These are phyloP conservation scores for Epithemia pelagica DNA, from an alignment of 108 stramenopile genomes.

Conservation along the genomic window DNA sequence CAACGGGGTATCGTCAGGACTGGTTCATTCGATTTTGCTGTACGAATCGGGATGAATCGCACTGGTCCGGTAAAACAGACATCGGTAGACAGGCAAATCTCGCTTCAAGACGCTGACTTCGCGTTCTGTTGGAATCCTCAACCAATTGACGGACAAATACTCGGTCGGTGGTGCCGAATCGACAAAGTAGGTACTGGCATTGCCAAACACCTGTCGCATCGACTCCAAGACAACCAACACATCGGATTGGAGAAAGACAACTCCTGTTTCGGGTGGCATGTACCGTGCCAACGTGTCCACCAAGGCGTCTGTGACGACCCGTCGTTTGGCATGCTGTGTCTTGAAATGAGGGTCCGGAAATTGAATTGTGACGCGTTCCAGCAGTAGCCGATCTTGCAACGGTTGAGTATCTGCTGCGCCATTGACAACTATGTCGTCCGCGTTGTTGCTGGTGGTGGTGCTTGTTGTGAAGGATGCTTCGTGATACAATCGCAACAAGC, in stretches of 20 bases:
- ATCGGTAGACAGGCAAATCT: constrained; percentile 67
- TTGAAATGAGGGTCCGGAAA: constrained; percentile 94
- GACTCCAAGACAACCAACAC: constrained; percentile 69
- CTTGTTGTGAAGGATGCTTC: constrained; percentile 6
- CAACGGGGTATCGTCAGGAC: too few species aligned
- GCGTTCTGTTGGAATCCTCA: constrained; percentile 80
- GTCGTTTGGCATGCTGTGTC: constrained; percentile 55
- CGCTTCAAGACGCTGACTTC: constrained; percentile 75
- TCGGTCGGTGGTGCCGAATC: constrained; percentile 38
- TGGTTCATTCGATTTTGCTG: too few species aligned
- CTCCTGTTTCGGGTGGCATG: constrained; percentile 38
- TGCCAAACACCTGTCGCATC: constrained; percentile 71
- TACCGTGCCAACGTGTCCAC: constrained; percentile 56
- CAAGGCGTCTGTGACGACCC: constrained; percentile 70
- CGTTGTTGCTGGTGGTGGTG: neutral
- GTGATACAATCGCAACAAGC: constrained; percentile 47
- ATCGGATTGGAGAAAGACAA: constrained; percentile 74
- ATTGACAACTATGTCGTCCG: constrained; percentile 13
- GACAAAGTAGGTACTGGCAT: constrained; percentile 35
- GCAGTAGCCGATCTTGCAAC: neutral
- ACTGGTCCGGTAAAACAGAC: constrained; percentile 49
- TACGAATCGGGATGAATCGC: neutral
- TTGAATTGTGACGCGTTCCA: constrained; percentile 72
- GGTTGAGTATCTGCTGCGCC: neutral
- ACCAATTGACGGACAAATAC: constrained; percentile 53